Base-by-base conservation (phyloP, 345 rosid species). In the Rhizophora mangle region DNA sequence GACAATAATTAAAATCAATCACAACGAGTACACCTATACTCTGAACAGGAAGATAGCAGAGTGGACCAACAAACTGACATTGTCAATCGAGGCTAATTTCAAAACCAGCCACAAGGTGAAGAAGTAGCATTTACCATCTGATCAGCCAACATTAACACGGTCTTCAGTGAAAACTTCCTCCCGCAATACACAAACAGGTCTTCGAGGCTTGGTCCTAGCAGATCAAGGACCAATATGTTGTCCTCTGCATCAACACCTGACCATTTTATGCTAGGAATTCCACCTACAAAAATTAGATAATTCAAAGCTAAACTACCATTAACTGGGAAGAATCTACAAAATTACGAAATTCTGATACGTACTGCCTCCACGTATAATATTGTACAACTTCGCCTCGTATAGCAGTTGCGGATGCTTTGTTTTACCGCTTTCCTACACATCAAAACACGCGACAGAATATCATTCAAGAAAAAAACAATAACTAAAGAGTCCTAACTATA, bases 141-240 rank as follows among this genome's bases (percentile, higher is more conserved):
- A 67, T 89, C 97, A 80, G 97, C 97, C 81, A 94, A 76, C 84
- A 94, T 79, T 69, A 94, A 68, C 32, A 91, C 98, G 1, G 96
- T 91, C 84, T 94, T 94, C 55, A 91, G 78, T 0, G 96, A 88
- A 77, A 94, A 91, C 68, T 88, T 94, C 73, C 97, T 83, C 70
- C 96, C 93, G 72, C 97, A 91, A 36, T 94, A 94, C 53, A 88
- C 92, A 60, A 94, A 91, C 11, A 94, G 60, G 82, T 94, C 98
- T 68, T 94, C 97, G 10, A 94, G 89, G 75, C 98, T 94, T 8
- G 98, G 98, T 20, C 98, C 98, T 0, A 94, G 81, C 80, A 94
- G 86, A 81, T 94, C 98, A 39, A 94, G 76, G 53, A 91, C 97
- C 56, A 91, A 79, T 1, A 86, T 82, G 57, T 92, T 88, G 49